Evolutionary conservation across 2,329 filamentous ascomycete genomes (phyloP).

Genomic region (Trichophaea hybrida): DNA sequence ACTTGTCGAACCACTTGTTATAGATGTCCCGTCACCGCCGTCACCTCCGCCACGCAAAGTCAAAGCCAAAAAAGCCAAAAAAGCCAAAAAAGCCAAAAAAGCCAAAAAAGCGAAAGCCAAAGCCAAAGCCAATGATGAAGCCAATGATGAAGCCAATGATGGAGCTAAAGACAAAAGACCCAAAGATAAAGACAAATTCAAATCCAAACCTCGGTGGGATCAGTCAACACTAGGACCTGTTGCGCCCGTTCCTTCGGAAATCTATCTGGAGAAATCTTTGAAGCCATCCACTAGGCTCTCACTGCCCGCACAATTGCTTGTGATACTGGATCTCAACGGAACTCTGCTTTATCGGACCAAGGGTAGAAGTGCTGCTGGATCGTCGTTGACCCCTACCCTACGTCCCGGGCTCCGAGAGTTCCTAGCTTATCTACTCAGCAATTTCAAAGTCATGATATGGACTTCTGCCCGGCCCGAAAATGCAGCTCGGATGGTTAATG

Average conservation of each 20-base stretch:
- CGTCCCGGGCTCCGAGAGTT: conserved; percentile 58
- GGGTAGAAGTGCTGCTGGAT: conserved; percentile 27
- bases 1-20: no score
- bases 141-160: no score
- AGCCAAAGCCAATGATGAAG: no score
- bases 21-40: no score
- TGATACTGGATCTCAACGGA: conserved; percentile 87
- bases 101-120: no score
- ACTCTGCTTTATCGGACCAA: conserved; percentile 64
- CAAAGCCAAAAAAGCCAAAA: no score
- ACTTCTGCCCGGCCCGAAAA: conserved; percentile 68
- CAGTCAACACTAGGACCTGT: background rate
- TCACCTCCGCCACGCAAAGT: no score
- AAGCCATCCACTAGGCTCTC: conserved; percentile 33
- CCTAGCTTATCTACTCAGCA: conserved; percentile 55
- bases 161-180: no score
- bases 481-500: conserved; percentile 50
- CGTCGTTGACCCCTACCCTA: conserved; percentile 41
- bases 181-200: no score
- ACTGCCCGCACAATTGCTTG: conserved; percentile 49
- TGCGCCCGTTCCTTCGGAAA: background rate
- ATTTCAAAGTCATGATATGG: conserved; percentile 77
- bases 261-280: background rate
- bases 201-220: no score
- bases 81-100: no score